Evolutionary conservation across 1,284 basidiomycete species (phyloP), one percentile per base, ranked within the genome.

Genomic region (Singerocomus inundabilis): DNA sequence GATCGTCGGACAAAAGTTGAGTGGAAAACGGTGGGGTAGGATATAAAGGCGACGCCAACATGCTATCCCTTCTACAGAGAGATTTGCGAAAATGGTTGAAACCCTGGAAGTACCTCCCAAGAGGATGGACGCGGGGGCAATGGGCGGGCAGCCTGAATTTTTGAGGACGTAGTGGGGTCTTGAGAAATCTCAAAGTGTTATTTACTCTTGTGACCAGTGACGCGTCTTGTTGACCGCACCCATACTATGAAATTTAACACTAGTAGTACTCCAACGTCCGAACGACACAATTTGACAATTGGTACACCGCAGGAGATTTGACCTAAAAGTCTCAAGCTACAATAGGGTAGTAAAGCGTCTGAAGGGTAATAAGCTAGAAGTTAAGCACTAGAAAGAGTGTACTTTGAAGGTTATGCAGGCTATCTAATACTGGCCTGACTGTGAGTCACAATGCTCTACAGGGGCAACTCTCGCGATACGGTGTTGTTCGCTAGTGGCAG

Each of bases 41-140:
- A 56, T 79, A 70, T 52, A 84, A 72, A 13, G 83, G 82, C 9
- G 78, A 76, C 53, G 81, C 85, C 29, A 88, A 74, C 81, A 84
- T 83, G 56, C 54, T 68, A 64, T 40, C 38, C 54, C 57, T 45
- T 21, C 51, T 48, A 44, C 21, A 42, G 32, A 42, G 45, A 46
- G 33, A 44, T 28, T 24, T 48, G 39, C 32, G 33, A 47, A 50
- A 39, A 47, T 10, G 34, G 39, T 31, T 36, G 45, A 28, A 36
- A 33, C 39, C 46, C 51, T 41, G 21, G 40, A 38, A 21, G 30
- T 26, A 38, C 36, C 36, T 43, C 51, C 54, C 43, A 28, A 39
- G 21, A 25, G 39, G 44, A 48, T 45, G 31, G 40, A 51, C 18
- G 31, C 33, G 44, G 28, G 46, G 42, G 42, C 49, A 49, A 49